Base-by-base conservation (phyloP, 306 rosid species). In the Prosopis cineraria region DNA sequence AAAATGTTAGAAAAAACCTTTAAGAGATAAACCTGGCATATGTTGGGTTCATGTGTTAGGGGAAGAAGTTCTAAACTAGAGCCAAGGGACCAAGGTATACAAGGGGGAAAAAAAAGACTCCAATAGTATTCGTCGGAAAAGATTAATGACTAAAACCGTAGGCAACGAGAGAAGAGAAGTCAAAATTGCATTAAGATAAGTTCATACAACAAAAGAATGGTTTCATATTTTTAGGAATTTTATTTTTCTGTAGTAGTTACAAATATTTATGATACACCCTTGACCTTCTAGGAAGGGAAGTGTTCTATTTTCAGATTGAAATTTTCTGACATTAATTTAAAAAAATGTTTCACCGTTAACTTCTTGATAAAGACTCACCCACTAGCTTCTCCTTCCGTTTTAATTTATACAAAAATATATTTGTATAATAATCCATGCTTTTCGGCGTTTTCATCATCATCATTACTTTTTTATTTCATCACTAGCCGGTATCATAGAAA, bases 1-100 rank as follows among this genome's bases (percentile, higher is more conserved):
- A 33, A 52, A 37, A 63, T 72, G 67, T 52, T 39, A 48, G 59
- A 63, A 64, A 65, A 47, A 56, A 80, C 43, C 74, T 19, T 63
- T 52, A 41, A 30, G 50, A 69, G 70, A 73, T 80, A 14, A 45
- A 45, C 8, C n/a, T 14, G n/a, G 52, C 16, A 14, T 16, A 16
- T 3, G n/a, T 14, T 4, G 52, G n/a, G 20, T 45, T 45, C 52
- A 45, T 14, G 52, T 16, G 52, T 16, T 14, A 45, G 52, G 4
- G 50, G 19, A 44, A 45, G n/a, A 13, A 14, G n/a, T 45, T n/a
- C n/a, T 16, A 16, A 45, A 45, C 52, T 12, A 17, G 47, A 43
- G 16, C 19, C 19, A 2, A 5, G 9, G 56, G 20, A n/a, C n/a
- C n/a, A 52, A 52, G 12, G 13, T 52, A 29, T 52, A n/a, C 5